These are phyloP conservation scores for Nannochloropsis granulata DNA, from an alignment of 108 stramenopile genomes.

Conservation along the genomic window DNA sequence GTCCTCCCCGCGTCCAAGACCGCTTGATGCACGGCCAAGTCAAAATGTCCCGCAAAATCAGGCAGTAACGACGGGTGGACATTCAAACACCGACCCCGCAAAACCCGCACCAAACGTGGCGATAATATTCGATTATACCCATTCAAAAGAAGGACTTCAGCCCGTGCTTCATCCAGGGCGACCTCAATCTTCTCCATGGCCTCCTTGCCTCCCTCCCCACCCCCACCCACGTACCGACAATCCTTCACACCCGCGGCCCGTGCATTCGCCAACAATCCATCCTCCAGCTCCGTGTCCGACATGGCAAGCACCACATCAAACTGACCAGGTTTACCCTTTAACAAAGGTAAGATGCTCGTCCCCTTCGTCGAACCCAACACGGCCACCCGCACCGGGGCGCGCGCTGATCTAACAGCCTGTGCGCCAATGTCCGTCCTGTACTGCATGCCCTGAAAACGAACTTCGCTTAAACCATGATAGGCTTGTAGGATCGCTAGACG, in stretches of 20 bases:
- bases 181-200: background rate
- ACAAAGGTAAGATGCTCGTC: background rate
- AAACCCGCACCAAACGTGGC: conserved; percentile 42
- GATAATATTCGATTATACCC: background rate
- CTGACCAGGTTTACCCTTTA: background rate
- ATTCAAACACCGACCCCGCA: conserved; percentile 77
- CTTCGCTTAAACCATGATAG: background rate
- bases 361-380: background rate
- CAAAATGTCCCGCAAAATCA: conserved; percentile 94
- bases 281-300: background rate
- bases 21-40: conserved; percentile 84
- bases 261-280: background rate
- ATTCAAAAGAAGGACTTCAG: background rate
- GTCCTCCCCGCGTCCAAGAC: conserved; percentile 77
- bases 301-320: background rate
- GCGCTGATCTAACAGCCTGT: background rate
- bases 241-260: background rate
- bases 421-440: background rate
- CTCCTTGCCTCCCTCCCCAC: background rate
- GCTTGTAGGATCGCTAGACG: background rate
- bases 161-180: background rate
- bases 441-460: background rate
- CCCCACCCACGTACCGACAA: background rate
- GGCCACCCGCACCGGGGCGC: background rate
- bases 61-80: conserved; percentile 97